phyloP scores from a whole-genome alignment of 768 basidiomycete species.

The Cystobasidium tubakii region DNA sequence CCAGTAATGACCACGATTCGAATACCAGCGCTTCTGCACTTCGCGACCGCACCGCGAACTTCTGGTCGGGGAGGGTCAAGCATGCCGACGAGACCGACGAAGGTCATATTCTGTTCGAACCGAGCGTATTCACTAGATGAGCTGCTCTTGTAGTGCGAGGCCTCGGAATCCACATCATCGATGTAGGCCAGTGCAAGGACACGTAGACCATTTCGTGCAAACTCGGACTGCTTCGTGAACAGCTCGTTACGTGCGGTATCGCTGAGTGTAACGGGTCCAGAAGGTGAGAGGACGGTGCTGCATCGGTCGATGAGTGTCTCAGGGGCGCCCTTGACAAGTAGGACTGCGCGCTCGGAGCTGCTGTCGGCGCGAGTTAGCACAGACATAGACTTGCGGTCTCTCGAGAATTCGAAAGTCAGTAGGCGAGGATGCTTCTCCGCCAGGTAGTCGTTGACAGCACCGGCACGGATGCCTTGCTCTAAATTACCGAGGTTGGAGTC shows the following conservation, averaged over 20 bases:
- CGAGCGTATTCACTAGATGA: constrained; percentile 73
- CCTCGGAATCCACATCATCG: constrained; percentile 68
- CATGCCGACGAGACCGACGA: constrained; percentile 96
- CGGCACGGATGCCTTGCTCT: constrained; percentile 61
- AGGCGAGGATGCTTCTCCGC: constrained; percentile 69
- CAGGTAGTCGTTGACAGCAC: constrained; percentile 76
- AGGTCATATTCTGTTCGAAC: constrained; percentile 86
- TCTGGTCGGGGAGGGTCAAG: constrained; percentile 95
- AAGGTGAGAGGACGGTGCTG: constrained; percentile 64
- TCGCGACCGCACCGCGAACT: constrained; percentile 75
- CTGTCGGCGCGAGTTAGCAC: constrained; percentile 70
- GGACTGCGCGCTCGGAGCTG: constrained; percentile 54
- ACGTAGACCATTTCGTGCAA: constrained; percentile 75
- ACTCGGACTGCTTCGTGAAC: constrained; percentile 62
- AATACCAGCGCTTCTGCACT: constrained; percentile 87
- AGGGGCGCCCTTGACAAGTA: constrained; percentile 93
- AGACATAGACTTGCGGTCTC: constrained; percentile 99
- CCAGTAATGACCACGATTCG: constrained; percentile 96
- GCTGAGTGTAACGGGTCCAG: constrained; percentile 62
- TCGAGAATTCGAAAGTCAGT: constrained; percentile 93
- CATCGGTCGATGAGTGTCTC: constrained; percentile 90
- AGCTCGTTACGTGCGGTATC: constrained; percentile 59
- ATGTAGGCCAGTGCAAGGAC: constrained; percentile 87
- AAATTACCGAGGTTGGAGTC: constrained; percentile 59
- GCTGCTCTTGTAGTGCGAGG: constrained; percentile 72